Base-by-base conservation (phyloP, 2,329 filamentous ascomycete genomes). In the Pezicula rhizophila region DNA sequence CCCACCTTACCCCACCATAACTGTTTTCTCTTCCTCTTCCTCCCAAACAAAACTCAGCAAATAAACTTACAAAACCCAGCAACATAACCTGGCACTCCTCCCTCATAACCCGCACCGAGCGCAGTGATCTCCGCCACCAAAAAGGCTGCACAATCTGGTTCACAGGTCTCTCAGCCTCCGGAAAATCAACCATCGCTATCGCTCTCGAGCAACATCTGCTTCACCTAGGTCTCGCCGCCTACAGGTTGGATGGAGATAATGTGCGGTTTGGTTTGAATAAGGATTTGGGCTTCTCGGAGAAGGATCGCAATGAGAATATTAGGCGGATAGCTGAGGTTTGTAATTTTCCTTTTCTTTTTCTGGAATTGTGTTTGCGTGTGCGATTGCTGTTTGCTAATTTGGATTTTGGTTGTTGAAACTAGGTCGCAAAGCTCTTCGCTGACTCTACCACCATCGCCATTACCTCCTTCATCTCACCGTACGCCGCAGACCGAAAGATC, bases 231-330 rank as follows among this genome's bases (percentile, higher is more conserved):
- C 75, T 93, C 45, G 75, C 85, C 48, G 87, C 91, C 52, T 99
- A 99, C 79, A 84, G 93, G 46, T 84, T 99, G 26, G 93, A 99
- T 71, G 93, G 92, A 64, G 93, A 99, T 79, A 99, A 99, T 72
- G 86, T 99, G 58, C 92, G 93, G 53, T 96, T 97, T 74, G 93
- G 93, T 14, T 79, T 99, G 59, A 99, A 97, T 82, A 95, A 95
- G 72, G 92, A 97, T 74, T 80, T 99, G 10, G 92, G 92, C 14
- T 99, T 97, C 76, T 87, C 82, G 56, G 92, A 96, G 66, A 82
- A 83, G 65, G 91, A 96, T 75, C 84, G 93, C 60, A 95, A 92
- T 67, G 93, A 99, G 78, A 99, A 99, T 75, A 99, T 99, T 66
- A 84, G 93, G 52, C 84, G 93, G 56, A 96, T 99, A 64, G 89